Base-by-base conservation (phyloP, 2,329 filamentous ascomycete genomes). In the Xylariaceae sp. region DNA sequence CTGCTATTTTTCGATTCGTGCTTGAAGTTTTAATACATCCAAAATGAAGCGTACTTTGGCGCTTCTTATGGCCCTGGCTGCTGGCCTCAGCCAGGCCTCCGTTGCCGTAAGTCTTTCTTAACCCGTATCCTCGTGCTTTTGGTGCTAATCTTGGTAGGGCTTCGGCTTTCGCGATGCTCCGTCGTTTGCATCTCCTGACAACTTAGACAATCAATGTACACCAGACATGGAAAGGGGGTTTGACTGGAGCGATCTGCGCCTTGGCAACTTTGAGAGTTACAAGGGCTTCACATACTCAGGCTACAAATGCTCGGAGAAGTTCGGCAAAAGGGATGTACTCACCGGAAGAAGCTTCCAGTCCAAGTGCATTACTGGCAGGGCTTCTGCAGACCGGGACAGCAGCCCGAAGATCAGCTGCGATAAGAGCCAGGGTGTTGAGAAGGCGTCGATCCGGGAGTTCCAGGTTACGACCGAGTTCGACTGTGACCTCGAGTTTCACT, bases 401-500 rank as follows among this genome's bases (percentile, higher is more conserved):
- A 80, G 81, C 58, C 84, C 86, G 42, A 84, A 80, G 61, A 87
- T 91, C 73, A 79, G 81, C 68, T 77, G 77, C 60, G 75, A 76
- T 60, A 67, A 71, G 52, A 71, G 72, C 53, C 68, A 76, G 60
- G 73, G 74, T 58, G 73, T 76, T 44, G 73, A 80, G 66, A 78
- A 82, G 64, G 94, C 96, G 80, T 94, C 92, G 42, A 85, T 96
- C 70, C 83, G 79, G 65, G 80, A 84, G 67, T 83, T 96, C 74
- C 81, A 93, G 64, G 78, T 97, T 66, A 85, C 84, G 51, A 81
- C 86, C 64, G 86, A 90, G 71, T 86, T 88, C 70, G 88, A 93
- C 74, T 86, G 84, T 67, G 86, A 92, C 64, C 77, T 97, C 56
- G 86, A 93, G 75, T 91, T 96, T 78, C 83, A 90, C 79, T 97